phyloP scores from a whole-genome alignment of 2,329 filamentous ascomycete genomes.

The Pseudogymnoascus sp. region DNA sequence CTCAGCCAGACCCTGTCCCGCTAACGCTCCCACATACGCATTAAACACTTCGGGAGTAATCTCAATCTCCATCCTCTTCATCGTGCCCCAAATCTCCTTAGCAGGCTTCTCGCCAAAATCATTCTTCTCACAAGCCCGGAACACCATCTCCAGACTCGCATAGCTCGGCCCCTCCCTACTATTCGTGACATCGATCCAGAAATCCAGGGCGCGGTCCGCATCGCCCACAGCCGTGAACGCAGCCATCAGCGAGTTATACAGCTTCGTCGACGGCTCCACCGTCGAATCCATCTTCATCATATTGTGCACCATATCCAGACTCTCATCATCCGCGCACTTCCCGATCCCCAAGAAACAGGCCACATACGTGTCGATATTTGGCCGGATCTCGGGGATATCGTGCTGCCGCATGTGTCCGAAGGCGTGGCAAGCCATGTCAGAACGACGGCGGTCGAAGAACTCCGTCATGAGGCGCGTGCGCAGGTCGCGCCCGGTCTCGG shows the following conservation, averaged over 20 bases:
- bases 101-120: slow-evolving; percentile 52
- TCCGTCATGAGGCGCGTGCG: slow-evolving; percentile 69
- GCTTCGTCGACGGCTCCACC: slow-evolving; percentile 64
- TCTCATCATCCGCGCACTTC: slow-evolving; percentile 49
- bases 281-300: slow-evolving; percentile 89
- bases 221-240: slow-evolving; percentile 67
- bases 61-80: slow-evolving; percentile 68
- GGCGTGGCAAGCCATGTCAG: slow-evolving; percentile 78
- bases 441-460: slow-evolving; percentile 69
- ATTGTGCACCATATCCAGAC: slow-evolving; percentile 73
- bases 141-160: slow-evolving; percentile 69
- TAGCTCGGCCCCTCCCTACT: slow-evolving; percentile 82
- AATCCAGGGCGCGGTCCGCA: slow-evolving; percentile 59
- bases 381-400: slow-evolving; percentile 52
- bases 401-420: slow-evolving; percentile 93
- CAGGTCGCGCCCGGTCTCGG: slow-evolving; percentile 54
- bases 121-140: slow-evolving; percentile 65
- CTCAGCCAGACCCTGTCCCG: slow-evolving; percentile 62
- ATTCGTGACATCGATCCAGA: slow-evolving; percentile 77
- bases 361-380: slow-evolving; percentile 68
- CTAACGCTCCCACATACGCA: slow-evolving; percentile 69
- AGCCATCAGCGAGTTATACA: slow-evolving; percentile 81
- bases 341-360: slow-evolving; percentile 70
- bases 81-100: slow-evolving; percentile 61
- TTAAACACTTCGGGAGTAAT: slow-evolving; percentile 66